Conservation (phyloP, 2,329 filamentous ascomycete genomes). For the Coccinonectria pachysandricola region DNA sequence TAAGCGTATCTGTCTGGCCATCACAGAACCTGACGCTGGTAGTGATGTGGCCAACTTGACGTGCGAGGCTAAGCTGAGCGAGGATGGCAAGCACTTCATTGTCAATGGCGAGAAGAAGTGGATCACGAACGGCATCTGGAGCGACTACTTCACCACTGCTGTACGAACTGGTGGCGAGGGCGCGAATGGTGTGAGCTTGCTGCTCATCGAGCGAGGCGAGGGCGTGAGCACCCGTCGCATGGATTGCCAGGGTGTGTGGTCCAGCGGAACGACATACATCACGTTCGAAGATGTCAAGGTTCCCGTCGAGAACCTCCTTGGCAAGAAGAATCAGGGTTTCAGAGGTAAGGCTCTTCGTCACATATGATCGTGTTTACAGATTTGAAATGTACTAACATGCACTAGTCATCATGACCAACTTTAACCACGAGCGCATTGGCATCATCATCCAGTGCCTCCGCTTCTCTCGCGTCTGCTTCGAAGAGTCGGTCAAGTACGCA, state of each 20-base stretch:
- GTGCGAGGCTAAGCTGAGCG: conserved; percentile 87
- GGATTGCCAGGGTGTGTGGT: conserved; percentile 98
- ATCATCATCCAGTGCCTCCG: conserved; percentile 97
- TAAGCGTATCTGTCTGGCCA: conserved; percentile 95
- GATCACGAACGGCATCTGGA: conserved; percentile 98
- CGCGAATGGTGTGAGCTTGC: conserved; percentile 85
- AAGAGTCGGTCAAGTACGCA: conserved; percentile 92
- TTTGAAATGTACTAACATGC: conserved; percentile 6
- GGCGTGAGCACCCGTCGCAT: conserved; percentile 90
- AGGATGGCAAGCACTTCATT: conserved; percentile 97
- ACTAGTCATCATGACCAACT: conserved; percentile 94
- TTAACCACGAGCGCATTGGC: conserved; percentile 97
- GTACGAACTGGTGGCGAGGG: conserved; percentile 81
- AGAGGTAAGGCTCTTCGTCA: conserved; percentile 46
- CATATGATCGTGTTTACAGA: no score
- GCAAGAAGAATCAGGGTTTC: conserved; percentile 97
- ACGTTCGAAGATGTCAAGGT: conserved; percentile 99
- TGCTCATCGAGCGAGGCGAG: conserved; percentile 83
- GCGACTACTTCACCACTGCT: conserved; percentile 94
- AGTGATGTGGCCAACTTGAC: conserved; percentile 91
- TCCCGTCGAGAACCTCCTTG: conserved; percentile 95
- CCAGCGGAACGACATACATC: conserved; percentile 88
- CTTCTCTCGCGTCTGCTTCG: conserved; percentile 93
- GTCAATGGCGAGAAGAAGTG: conserved; percentile 99
- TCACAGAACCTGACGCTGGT: conserved; percentile 93